Evolutionary conservation across 495 filamentous ascomycete species (phyloP).

Genomic region (Annulohypoxylon nitens): DNA sequence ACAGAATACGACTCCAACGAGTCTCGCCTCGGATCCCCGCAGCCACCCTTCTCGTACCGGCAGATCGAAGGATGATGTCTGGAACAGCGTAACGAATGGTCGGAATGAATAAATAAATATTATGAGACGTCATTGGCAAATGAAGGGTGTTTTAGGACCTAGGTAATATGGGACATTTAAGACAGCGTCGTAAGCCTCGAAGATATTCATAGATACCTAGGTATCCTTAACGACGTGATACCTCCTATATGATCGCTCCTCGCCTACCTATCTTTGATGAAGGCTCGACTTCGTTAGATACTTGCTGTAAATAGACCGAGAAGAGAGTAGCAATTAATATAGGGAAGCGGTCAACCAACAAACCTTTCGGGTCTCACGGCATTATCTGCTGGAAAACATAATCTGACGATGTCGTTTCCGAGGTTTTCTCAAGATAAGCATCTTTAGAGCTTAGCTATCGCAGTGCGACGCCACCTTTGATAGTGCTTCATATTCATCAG

Average conservation of each 20-base stretch:
- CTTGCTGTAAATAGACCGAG: neutral
- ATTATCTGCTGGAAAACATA: neutral
- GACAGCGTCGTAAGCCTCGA: conserved; percentile 27
- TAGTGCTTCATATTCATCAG: neutral
- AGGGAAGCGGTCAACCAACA: conserved; percentile 30
- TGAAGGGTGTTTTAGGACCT: conserved; percentile 7
- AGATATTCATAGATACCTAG: conserved; percentile 5
- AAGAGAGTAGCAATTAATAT: conserved; percentile 36
- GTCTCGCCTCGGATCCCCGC: conserved; percentile 40
- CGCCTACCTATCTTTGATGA: conserved; percentile 16
- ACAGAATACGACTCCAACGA: conserved; percentile 43
- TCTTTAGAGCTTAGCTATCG: neutral
- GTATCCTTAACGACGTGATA: neutral
- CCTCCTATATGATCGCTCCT: conserved; percentile 17
- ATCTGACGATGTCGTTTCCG: neutral
- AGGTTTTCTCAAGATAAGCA: neutral
- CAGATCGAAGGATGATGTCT: conserved; percentile 28
- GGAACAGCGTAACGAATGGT: conserved; percentile 19
- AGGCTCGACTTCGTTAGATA: neutral
- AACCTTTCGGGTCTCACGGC: conserved; percentile 22
- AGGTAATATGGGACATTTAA: conserved; percentile 8
- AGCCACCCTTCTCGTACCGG: conserved; percentile 39
- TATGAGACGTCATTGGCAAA: conserved; percentile 21
- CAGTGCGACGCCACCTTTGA: neutral
- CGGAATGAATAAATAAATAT: conserved; percentile 12